Evolutionary conservation across 2,329 filamentous ascomycete genomes (phyloP).

Genomic region (Nemania abortiva): DNA sequence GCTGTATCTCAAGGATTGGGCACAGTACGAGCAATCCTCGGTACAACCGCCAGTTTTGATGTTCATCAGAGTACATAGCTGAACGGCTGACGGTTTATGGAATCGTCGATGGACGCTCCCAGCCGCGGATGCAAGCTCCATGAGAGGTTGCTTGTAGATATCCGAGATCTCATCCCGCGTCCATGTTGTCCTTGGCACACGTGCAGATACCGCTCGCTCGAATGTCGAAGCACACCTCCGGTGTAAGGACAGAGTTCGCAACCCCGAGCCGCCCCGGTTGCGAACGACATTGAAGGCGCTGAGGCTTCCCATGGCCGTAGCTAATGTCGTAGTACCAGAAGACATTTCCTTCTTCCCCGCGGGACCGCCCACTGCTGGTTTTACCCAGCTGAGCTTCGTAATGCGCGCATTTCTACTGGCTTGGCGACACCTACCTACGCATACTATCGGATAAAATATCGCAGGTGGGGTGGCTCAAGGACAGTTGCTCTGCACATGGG

Average conservation of each 20-base stretch:
- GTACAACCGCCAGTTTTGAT: constrained; percentile 95
- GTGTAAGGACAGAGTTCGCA: not conserved
- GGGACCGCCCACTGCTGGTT: constrained; percentile 1
- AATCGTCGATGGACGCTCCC: constrained; percentile 85
- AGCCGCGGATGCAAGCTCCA: constrained; percentile 81
- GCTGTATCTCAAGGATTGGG: constrained; percentile 87
- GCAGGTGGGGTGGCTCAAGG: constrained; percentile 23
- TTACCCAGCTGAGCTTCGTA: constrained; percentile 22
- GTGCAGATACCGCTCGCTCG: constrained; percentile 67
- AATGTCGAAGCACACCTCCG: constrained; percentile 30
- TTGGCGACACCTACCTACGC: constrained; percentile 7
- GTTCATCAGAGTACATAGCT: constrained; percentile 96
- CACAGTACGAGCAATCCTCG: constrained; percentile 94
- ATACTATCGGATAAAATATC: constrained; percentile 21
- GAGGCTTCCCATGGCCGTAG: constrained; percentile 23
- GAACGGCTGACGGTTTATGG: constrained; percentile 84
- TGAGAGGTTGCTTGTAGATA: constrained; percentile 84
- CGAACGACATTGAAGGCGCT: constrained; percentile 11
- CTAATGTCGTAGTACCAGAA: constrained; percentile 2
- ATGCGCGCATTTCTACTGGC: constrained; percentile 30
- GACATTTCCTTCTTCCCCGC: not conserved
- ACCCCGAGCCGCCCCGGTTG: not conserved
- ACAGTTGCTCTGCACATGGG: constrained; percentile 22
- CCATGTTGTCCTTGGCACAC: constrained; percentile 77
- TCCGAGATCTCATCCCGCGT: constrained; percentile 83